phyloP scores from a whole-genome alignment of 352 stramenopile genomes.

The Pythium biforme region DNA sequence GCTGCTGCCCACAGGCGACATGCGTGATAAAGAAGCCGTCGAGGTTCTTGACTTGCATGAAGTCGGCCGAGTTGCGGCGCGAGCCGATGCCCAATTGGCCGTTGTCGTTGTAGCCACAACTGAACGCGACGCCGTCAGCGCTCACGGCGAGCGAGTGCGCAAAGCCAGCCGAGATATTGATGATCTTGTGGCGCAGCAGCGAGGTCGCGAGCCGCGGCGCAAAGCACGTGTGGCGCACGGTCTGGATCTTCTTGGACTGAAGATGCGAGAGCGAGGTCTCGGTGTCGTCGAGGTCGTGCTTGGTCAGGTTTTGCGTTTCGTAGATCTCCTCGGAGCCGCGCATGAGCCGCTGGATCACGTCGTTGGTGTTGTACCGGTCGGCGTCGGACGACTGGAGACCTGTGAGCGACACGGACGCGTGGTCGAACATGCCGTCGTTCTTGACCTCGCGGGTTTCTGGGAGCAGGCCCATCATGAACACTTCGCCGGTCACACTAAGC shows the following conservation, averaged over 20 bases:
- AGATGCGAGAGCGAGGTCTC: constrained; percentile 30
- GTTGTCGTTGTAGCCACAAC: constrained; percentile 85
- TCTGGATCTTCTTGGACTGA: constrained; percentile 48
- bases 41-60: constrained; percentile 49
- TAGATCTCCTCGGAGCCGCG: constrained; percentile 69
- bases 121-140: constrained; percentile 51
- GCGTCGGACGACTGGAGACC: constrained; percentile 38
- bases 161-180: constrained; percentile 61
- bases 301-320: constrained; percentile 37
- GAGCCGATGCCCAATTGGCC: constrained; percentile 69
- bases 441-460: constrained; percentile 49
- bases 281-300: constrained; percentile 27
- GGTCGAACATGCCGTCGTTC: constrained; percentile 50
- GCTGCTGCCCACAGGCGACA: constrained; percentile 75
- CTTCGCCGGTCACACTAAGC: constrained; percentile 47
- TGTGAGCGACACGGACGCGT: constrained; percentile 52
- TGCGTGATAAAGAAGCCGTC: constrained; percentile 52
- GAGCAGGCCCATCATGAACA: constrained; percentile 79
- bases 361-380: constrained; percentile 33
- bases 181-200: constrained; percentile 48
- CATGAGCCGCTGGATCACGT: constrained; percentile 61
- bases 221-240: constrained; percentile 51
- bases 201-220: constrained; percentile 41
- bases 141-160: constrained; percentile 69
- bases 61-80: constrained; percentile 62